A percentile compares a stretch with the other conserved stretches of the same genome.
Conservation (phyloP, 768 basidiomycete genomes). For the Melanogaster broomeanus region DNA sequence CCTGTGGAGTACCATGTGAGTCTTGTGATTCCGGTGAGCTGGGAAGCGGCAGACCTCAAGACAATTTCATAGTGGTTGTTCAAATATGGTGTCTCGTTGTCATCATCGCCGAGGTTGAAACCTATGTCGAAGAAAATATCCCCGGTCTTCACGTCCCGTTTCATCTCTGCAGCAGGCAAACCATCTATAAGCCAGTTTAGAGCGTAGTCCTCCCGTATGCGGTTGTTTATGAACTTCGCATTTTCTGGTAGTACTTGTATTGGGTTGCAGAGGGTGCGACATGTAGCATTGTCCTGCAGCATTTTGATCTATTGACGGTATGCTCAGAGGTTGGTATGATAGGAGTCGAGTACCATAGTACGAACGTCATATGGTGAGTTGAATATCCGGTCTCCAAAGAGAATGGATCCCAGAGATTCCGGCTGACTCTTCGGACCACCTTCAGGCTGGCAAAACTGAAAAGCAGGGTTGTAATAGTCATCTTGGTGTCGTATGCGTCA, state of each 20-base stretch:
- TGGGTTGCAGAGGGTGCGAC: slow-evolving; percentile 69
- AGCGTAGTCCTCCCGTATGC: slow-evolving; percentile 90
- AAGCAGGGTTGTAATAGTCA: slow-evolving; percentile 88
- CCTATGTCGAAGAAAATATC: slow-evolving; percentile 92
- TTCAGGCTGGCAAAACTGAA: slow-evolving; percentile 84
- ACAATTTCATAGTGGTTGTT: slow-evolving; percentile 95
- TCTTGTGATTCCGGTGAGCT: background rate
- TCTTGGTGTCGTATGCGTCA: slow-evolving; percentile 45
- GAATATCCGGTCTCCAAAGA: slow-evolving; percentile 97
- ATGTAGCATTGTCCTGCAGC: slow-evolving; percentile 74
- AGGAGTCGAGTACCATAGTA: slow-evolving; percentile 6
- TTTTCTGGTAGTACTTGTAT: slow-evolving; percentile 63
- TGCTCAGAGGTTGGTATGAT: slow-evolving; percentile 7
- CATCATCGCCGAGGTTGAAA: slow-evolving; percentile 85
- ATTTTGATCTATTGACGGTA: slow-evolving; percentile 66
- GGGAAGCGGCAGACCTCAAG: slow-evolving; percentile 50
- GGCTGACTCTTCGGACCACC: slow-evolving; percentile 74
- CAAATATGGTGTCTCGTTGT: slow-evolving; percentile 65
- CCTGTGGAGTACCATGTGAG: slow-evolving; percentile 40
- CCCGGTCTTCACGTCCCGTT: slow-evolving; percentile 72
- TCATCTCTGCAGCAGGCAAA: slow-evolving; percentile 92
- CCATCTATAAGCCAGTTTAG: slow-evolving; percentile 96
- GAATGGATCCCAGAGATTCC: slow-evolving; percentile 87
- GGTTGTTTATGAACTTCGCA: slow-evolving; percentile 87
- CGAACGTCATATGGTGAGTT: slow-evolving; percentile 85